Evolutionary conservation across 2,329 filamentous ascomycete species (phyloP), one percentile per base, ranked within the genome.

Genomic region (Colletotrichum lupini): DNA sequence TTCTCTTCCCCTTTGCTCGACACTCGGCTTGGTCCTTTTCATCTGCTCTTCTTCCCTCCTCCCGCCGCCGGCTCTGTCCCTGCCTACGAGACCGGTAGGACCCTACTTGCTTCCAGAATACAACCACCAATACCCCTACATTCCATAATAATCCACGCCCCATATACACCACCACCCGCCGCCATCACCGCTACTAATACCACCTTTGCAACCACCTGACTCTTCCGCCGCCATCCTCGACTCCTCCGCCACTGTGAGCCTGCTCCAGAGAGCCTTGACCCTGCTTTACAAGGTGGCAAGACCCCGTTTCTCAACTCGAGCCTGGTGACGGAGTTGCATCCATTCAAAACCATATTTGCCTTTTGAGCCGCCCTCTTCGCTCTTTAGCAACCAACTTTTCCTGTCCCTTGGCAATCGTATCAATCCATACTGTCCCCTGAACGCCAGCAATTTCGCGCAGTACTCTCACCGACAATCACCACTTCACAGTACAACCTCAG

Each of bases 21-120:
- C 67, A 62, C 68, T 71, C 63, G 59, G 65, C 68, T 76, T 72
- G 22, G 72, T 69, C 60, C 62, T 65, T 68, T 67, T 75, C 58
- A 61, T 69, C 53, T 65, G 11, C 66, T 55, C 69, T 53, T 66
- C 59, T 56, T 68, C 74, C 61, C 52, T 67, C 59, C 74, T 74
- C 74, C 75, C 66, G 64, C 74, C 77, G 76, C 73, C 75, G 69
- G 70, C 71, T 69, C 64, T 74, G 68, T 67, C 60, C 59, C 49
- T 74, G 61, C 57, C 58, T 64, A 35, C 61, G 72, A 59, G 64
- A 68, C 73, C 72, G 66, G 70, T 68, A 68, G 74, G 68, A 73
- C 74, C 66, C 68, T 69, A 70, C 70, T 73, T 73, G 70, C 70
- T 73, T 73, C 32, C 70, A 67, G 70, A 73, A 70, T 55, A 73